Evolutionary conservation across 257 asterid genomes (phyloP), one percentile per base, ranked within the genome.

Genomic region (Ocimum tenuiflorum): DNA sequence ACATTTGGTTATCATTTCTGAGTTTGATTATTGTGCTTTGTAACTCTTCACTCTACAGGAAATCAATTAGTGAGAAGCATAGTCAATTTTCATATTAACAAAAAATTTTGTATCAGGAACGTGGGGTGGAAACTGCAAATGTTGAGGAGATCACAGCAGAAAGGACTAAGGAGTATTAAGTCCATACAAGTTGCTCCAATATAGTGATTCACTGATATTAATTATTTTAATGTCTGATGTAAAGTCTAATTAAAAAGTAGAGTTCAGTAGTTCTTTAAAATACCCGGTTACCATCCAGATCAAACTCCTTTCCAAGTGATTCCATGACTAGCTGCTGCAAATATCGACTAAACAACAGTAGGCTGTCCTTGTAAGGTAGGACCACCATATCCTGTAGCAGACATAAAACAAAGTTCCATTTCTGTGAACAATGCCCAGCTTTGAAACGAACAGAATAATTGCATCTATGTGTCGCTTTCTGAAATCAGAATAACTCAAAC

Each of bases 291-390:
- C 99, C 99, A 69, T 90, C 87, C 51, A 91, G 91, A 81, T 94
- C 97, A 77, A 90, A 91, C 80, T 94, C 99, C 79, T 94, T 94
- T 35, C 99, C 99, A 31, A 91, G 91, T 56, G 99, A 91, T 83
- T 94, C 99, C 99, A 94, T 91, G 76, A 94, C 97, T 77, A 94
- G 88, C 80, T 94, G 97, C 80, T 94, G 99, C 72, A 94, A 75
- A 69, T 94, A 94, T 68, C 97, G 86, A 83, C 97, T 94, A 70
- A 94, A 91, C 80, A 94, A 77, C 69, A 94, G 77, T 22, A 94
- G 78, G 76, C 97, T 94, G 75, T 91, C 99, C 89, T 94, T 94
- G 84, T 94, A 94, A 33, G 99, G 97, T 72, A 94, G 97, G 77
- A 94, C 92, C 71, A 94, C 97, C 99, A 94, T 90, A 84, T 94